phyloP scores from a whole-genome alignment of 345 rosid species.

The Xanthoceras sorbifolium region DNA sequence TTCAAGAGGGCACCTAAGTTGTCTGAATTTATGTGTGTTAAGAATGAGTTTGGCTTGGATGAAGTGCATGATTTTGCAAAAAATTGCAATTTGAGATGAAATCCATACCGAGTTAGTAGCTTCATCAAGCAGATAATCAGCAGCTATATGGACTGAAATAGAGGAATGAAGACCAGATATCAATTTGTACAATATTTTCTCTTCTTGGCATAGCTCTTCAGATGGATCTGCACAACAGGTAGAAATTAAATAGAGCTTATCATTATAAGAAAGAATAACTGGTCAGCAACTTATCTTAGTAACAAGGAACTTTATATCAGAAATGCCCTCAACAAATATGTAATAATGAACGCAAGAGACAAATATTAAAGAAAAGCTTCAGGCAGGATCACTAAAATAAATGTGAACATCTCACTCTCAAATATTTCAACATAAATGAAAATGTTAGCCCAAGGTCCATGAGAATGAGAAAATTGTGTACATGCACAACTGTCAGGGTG shows the following conservation, averaged over 20 bases:
- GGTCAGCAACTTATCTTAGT: conserved; percentile 1
- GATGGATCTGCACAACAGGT: conserved; percentile 58
- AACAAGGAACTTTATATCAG: not conserved
- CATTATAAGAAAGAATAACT: conserved; percentile 15
- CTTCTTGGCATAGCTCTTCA: conserved; percentile 79
- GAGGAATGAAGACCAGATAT: conserved; percentile 98
- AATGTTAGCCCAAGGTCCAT: not conserved
- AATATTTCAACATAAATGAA: not conserved
- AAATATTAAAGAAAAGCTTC: not conserved
- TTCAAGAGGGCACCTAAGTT: not conserved
- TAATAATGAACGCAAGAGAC: not conserved
- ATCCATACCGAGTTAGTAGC: conserved; percentile 52
- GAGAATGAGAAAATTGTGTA: not conserved
- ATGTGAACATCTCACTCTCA: not conserved
- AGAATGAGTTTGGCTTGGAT: not conserved
- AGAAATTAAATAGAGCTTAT: not conserved
- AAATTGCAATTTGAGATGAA: not conserved
- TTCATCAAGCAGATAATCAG: conserved; percentile 91
- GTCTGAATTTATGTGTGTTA: not conserved
- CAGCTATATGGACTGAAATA: conserved; percentile 84
- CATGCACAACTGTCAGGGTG: not conserved
- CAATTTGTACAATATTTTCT: conserved; percentile 81
- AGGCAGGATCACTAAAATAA: not conserved
- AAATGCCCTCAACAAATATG: conserved; percentile 13
- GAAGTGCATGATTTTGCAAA: not conserved